Conservation (phyloP, 805 yeast species). For the Danielia oregonensis region DNA sequence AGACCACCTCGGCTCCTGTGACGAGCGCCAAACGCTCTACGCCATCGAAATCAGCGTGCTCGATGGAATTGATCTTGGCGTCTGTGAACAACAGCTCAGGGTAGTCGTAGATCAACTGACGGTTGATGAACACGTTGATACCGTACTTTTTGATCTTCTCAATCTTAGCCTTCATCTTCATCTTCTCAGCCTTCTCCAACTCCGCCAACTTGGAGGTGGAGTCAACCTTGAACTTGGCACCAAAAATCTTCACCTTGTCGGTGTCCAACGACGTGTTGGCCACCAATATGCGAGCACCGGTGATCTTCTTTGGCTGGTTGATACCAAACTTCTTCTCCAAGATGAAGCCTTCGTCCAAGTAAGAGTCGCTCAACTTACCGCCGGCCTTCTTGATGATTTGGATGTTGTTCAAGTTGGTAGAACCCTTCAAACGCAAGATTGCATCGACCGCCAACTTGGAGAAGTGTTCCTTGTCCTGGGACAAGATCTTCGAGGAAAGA, state of each 20-base stretch:
- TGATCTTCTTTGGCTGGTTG: slow-evolving; percentile 82
- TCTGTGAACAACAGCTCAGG: slow-evolving; percentile 95
- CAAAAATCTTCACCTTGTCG: slow-evolving; percentile 95
- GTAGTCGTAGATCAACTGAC: slow-evolving; percentile 96
- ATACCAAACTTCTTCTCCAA: slow-evolving; percentile 90
- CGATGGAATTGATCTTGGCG: slow-evolving; percentile 82
- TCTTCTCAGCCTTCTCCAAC: slow-evolving; percentile 89
- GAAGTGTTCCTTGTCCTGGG: slow-evolving; percentile 92
- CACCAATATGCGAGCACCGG: slow-evolving; percentile 81
- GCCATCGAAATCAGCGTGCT: slow-evolving; percentile 98
- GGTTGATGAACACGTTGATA: slow-evolving; percentile 85
- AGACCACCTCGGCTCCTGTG: slow-evolving; percentile 97
- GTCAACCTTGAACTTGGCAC: slow-evolving; percentile 96
- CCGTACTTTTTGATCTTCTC: slow-evolving; percentile 85
- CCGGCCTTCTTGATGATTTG: slow-evolving; percentile 93
- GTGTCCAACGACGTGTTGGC: slow-evolving; percentile 97
- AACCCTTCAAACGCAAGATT: slow-evolving; percentile 78
- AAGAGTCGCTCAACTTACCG: slow-evolving; percentile 87
- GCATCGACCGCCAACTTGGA: slow-evolving; percentile 93
- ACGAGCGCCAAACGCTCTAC: slow-evolving; percentile 94
- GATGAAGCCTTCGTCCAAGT: slow-evolving; percentile 93
- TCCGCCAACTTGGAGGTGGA: slow-evolving; percentile 92
- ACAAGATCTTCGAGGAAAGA: slow-evolving; percentile 83
- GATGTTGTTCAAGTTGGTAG: slow-evolving; percentile 85
- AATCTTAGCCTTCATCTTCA: slow-evolving; percentile 86